phyloP scores from a whole-genome alignment of 768 basidiomycete species.

The Cubamyces sp. region DNA sequence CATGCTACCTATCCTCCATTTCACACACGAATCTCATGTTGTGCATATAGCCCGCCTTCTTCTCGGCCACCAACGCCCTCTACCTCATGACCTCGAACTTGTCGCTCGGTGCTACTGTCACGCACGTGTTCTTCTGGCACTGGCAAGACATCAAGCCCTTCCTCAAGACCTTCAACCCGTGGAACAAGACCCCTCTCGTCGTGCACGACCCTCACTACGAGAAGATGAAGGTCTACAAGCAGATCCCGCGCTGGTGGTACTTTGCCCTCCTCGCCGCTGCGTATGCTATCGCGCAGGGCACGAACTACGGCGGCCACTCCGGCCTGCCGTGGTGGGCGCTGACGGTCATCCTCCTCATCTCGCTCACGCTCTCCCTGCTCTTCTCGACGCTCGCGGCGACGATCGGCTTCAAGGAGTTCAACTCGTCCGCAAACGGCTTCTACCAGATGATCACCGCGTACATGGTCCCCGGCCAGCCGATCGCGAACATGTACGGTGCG shows the following conservation, averaged over 20 bases:
- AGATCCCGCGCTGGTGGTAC: conserved; percentile 60
- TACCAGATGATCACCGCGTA: conserved; percentile 36
- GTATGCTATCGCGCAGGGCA: conserved; percentile 53
- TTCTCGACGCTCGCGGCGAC: conserved; percentile 53
- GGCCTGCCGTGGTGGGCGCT: conserved; percentile 59
- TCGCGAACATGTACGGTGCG: conserved; percentile 45
- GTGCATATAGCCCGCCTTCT: conserved; percentile 36
- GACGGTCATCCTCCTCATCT: conserved; percentile 55
- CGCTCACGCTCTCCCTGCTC: conserved; percentile 56
- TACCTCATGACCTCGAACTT: conserved; percentile 41
- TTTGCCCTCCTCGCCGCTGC: conserved; percentile 45
- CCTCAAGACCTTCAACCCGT: conserved; percentile 39
- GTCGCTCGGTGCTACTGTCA: conserved; percentile 38
- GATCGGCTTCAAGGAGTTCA: conserved; percentile 35
- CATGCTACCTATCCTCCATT: not conserved
- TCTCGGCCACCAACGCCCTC: conserved; percentile 42
- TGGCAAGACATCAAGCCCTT: conserved; percentile 41
- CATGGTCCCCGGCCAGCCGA: conserved; percentile 35
- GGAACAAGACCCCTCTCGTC: conserved; percentile 35
- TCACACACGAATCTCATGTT: not conserved
- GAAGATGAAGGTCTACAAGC: conserved; percentile 53
- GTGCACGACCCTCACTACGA: conserved; percentile 52
- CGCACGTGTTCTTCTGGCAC: conserved; percentile 43
- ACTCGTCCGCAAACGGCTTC: conserved; percentile 36
- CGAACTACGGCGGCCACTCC: conserved; percentile 52